A percentile compares a stretch with the other conserved stretches of the same genome.
Conservation (phyloP, 768 basidiomycete genomes). For the Russula sp. region DNA sequence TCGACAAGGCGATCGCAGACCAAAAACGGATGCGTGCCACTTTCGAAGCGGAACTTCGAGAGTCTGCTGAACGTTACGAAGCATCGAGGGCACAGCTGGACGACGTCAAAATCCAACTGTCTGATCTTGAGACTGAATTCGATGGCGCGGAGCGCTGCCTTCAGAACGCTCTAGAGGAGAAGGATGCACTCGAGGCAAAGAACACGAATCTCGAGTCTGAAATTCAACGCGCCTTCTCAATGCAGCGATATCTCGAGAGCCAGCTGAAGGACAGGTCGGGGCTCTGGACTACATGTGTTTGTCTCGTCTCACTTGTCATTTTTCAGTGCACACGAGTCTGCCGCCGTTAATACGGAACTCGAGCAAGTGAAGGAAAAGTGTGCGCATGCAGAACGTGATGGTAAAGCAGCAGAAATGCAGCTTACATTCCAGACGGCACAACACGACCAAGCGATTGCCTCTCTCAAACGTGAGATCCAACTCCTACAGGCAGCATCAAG, state of each 20-base stretch:
- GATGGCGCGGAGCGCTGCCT: conserved; percentile 34
- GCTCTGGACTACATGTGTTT: not conserved
- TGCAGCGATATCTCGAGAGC: conserved; percentile 54
- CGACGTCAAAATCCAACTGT: conserved; percentile 26
- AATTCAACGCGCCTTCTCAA: conserved; percentile 53
- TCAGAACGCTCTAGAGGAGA: conserved; percentile 42
- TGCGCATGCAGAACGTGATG: conserved; percentile 36
- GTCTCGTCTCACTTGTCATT: not conserved
- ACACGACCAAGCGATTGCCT: conserved; percentile 54
- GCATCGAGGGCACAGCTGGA: not conserved
- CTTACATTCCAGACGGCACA: conserved; percentile 58
- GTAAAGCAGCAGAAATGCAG: conserved; percentile 58
- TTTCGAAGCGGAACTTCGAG: conserved; percentile 21
- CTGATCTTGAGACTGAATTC: conserved; percentile 34
- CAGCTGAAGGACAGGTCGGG: conserved; percentile 56
- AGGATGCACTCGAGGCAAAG: conserved; percentile 42
- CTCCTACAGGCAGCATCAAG: conserved; percentile 46
- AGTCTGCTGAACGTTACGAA: conserved; percentile 9
- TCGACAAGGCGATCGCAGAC: conserved; percentile 14
- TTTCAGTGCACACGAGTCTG: conserved; percentile 42
- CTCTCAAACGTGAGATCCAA: conserved; percentile 51
- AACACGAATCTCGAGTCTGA: conserved; percentile 57
- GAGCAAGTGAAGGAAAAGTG: conserved; percentile 27
- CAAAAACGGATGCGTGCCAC: conserved; percentile 1
- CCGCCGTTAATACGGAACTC: conserved; percentile 28